phyloP scores from a whole-genome alignment of 164 flowering plant species.

The Umbellularia californica region DNA sequence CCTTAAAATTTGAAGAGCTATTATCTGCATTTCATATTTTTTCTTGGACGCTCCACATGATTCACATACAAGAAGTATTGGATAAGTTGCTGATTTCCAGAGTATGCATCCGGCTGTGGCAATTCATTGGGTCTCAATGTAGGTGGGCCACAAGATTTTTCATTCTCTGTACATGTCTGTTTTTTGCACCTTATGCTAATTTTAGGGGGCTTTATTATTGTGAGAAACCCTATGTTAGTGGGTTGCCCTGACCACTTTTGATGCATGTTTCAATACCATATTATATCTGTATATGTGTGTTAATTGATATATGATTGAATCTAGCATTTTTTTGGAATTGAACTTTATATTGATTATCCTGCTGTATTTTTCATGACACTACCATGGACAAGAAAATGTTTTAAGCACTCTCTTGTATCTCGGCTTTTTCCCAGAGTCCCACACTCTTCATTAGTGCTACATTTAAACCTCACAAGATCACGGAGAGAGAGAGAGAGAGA shows the following conservation, averaged over 20 bases:
- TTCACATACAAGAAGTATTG: background rate
- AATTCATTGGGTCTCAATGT: background rate
- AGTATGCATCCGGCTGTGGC: background rate
- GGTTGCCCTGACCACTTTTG: background rate
- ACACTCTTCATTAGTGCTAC: too few species aligned
- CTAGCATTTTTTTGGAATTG: background rate
- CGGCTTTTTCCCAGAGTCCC: too few species aligned
- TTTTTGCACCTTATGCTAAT: background rate
- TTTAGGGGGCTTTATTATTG: background rate
- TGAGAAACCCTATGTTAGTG: background rate
- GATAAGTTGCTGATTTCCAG: background rate
- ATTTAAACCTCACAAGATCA: too few species aligned
- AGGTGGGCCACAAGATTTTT: background rate
- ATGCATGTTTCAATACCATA: background rate
- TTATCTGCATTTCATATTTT: background rate
- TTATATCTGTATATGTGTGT: background rate
- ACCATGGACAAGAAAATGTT: too few species aligned
- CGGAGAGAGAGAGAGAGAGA: too few species aligned
- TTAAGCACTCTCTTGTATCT: too few species aligned
- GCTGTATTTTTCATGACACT: background rate
- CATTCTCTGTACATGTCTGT: background rate
- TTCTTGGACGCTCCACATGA: background rate
- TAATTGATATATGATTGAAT: background rate
- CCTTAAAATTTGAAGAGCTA: background rate
- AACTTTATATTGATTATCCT: background rate